phyloP scores from a whole-genome alignment of 805 yeast genomes.

The Candida jianshihensis region DNA sequence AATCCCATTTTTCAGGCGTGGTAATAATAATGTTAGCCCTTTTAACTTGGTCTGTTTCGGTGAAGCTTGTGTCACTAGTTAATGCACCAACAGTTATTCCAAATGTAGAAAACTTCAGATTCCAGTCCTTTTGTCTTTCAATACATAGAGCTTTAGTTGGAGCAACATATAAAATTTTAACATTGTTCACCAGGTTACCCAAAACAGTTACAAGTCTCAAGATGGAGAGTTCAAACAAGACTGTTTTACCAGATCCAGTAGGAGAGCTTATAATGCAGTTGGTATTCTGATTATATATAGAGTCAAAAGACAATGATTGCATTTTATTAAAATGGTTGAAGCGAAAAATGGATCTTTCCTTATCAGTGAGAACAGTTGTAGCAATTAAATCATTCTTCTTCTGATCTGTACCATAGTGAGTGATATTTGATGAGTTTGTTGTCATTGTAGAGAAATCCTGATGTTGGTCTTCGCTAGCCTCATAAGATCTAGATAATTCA shows the following conservation, averaged over 20 bases:
- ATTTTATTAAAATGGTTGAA: constrained; percentile 38
- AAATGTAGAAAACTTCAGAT: constrained; percentile 28
- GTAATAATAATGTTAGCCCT: constrained; percentile 47
- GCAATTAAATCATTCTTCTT: constrained; percentile 3
- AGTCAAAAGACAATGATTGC: constrained; percentile 40
- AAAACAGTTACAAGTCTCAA: constrained; percentile 26
- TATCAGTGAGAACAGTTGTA: constrained; percentile 29
- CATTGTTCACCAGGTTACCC: constrained; percentile 15
- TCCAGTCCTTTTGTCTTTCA: constrained; percentile 44
- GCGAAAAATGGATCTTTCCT: constrained; percentile 27
- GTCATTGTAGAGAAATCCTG: constrained; percentile 3
- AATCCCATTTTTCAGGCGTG: constrained; percentile 61
- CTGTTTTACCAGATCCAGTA: constrained; percentile 57
- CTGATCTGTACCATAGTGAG: constrained; percentile 2
- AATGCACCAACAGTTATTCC: constrained; percentile 41
- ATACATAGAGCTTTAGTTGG: constrained; percentile 54
- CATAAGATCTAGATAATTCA: not conserved
- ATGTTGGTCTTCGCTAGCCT: constrained; percentile 2
- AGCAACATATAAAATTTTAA: constrained; percentile 43
- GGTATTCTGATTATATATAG: constrained; percentile 26
- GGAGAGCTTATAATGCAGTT: constrained; percentile 49
- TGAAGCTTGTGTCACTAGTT: constrained; percentile 46
- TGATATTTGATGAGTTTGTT: constrained; percentile 7
- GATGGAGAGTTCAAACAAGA: constrained; percentile 46
- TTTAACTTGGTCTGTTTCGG: constrained; percentile 38